Conservation (phyloP, 1,139 yeast genomes). For the Protomyces lactucae-debilis region DNA sequence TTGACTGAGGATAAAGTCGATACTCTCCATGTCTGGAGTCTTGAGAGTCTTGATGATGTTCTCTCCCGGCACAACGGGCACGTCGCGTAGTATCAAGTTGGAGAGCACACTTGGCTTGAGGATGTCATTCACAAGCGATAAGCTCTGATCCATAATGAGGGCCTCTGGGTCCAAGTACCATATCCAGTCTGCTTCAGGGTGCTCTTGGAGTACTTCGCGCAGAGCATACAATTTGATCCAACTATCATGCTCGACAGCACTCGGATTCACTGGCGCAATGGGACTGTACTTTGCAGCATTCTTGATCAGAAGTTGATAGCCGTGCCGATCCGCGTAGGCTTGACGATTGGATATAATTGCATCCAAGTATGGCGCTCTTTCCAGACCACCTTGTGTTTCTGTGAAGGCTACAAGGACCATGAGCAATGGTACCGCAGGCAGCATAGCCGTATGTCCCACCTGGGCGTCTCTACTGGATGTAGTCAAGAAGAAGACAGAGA, state of each 20-base stretch:
- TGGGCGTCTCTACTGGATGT: not conserved
- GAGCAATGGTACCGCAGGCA: constrained; percentile 48
- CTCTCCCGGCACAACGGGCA: constrained; percentile 62
- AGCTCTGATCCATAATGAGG: constrained; percentile 59
- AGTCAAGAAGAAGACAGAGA: not conserved
- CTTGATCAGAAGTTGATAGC: constrained; percentile 15
- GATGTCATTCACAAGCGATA: constrained; percentile 55
- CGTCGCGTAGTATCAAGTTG: constrained; percentile 57
- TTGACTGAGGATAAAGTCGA: constrained; percentile 63
- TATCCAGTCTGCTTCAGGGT: constrained; percentile 76
- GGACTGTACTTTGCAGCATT: constrained; percentile 20
- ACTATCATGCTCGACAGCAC: constrained; percentile 35
- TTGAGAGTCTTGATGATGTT: constrained; percentile 68
- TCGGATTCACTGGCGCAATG: constrained; percentile 20
- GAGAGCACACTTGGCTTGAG: constrained; percentile 54
- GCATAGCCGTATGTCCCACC: not conserved
- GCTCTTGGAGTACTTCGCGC: constrained; percentile 81
- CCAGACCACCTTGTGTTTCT: constrained; percentile 50
- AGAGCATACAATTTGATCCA: constrained; percentile 60
- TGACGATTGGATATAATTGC: constrained; percentile 74
- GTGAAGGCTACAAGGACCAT: constrained; percentile 79
- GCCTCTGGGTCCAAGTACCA: constrained; percentile 75
- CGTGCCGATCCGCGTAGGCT: constrained; percentile 70
- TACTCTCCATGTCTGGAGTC: constrained; percentile 51
- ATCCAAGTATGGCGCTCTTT: constrained; percentile 49